Base-by-base conservation (phyloP, 2,329 filamentous ascomycete genomes). In the Emergomyces orientalis region DNA sequence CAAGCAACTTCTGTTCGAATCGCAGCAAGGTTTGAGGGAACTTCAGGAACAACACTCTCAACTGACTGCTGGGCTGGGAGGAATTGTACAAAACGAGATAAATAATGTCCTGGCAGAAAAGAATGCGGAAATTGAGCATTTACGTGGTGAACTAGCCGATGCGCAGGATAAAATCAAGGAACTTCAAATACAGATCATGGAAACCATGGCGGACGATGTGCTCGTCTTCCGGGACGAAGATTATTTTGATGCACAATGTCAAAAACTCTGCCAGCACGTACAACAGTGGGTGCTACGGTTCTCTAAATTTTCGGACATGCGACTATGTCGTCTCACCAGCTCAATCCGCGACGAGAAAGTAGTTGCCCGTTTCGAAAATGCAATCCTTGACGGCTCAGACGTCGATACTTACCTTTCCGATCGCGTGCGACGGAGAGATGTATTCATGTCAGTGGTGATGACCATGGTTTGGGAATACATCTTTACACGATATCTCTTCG, bases 381-480 rank as follows among this genome's bases (percentile, higher is more conserved):
- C 91, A 65, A 87, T 99, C 61, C 83, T 99, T 32, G 95, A 99
- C 76, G 94, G 93, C 65, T 91, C 91, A 55, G 92, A 97, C 72
- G 91, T 96, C 66, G 91, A 97, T 75, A 80, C 82, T 63, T 94
- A 96, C 71, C 86, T 99, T 58, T 84, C 84, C 67, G 93, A 99
- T 74, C 89, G 95, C 47, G 88, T 97, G 62, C 87, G 85, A 71
- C 88, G 94, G 65, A 87, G 93, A 64, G 93, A 97, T 74, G 87
- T 97, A 63, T 97, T 99, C 82, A 97, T 97, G 91, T 94, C 91
- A 45, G 91, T 99, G 75, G 90, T 93, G 62, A 97, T 97, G 92
- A 94, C 89, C 65, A 97, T 99, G 91, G 87, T 99, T 60, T 99
- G 92, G 92, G 94, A 99, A 76, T 97, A 95, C 72, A 88, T 99